Base-by-base conservation (phyloP, 1,284 basidiomycete genomes). In the Coniophora puteana region DNA sequence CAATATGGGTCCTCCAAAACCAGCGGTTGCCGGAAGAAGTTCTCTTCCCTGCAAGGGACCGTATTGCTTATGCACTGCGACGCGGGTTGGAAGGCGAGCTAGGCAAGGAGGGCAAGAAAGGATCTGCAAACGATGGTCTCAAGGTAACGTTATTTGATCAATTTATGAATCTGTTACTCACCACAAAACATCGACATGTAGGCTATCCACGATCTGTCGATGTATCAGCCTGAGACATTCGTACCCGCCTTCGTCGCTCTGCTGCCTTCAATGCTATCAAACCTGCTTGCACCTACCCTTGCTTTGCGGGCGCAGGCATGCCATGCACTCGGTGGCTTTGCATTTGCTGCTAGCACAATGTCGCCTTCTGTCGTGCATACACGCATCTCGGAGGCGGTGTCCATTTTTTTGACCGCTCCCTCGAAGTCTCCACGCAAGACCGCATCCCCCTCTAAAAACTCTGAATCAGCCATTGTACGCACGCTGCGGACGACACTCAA, bases 31-130 rank as follows among this genome's bases (percentile, higher is more conserved):
- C 87, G 14, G 61, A 65, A 18, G 61, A 67, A 1, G 71, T 89
- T 12, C 65, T 89, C 12, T 51, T 61, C 13, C 77, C 79, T 13
- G 74, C 81, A 2, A 72, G 69, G 10, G 74, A 78, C 49, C 71
- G 80, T 23, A 84, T 90, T 29, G 71, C 79, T 1, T 79, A 76
- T 42, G 83, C 83, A 3, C 57, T 90, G 8, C 72, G 76, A 39
- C 77, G 86, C 26, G 88, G 80, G n/a, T 75, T 90, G 46, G 81
- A 85, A 43, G 88, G 88, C 10, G 82, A 89, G 45, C 74, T 90
- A 14, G 88, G 87, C 3, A 86, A 86, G 54, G 88, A 90, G 59
- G 87, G 87, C 8, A 89, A 89, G 66, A 89, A 86, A 51, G 87
- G 88, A 0, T 78, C 86, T 3, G 72, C 71, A 2, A 80, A 71